Conservation (phyloP, 495 filamentous ascomycete genomes). For the Copromyces sp. region DNA sequence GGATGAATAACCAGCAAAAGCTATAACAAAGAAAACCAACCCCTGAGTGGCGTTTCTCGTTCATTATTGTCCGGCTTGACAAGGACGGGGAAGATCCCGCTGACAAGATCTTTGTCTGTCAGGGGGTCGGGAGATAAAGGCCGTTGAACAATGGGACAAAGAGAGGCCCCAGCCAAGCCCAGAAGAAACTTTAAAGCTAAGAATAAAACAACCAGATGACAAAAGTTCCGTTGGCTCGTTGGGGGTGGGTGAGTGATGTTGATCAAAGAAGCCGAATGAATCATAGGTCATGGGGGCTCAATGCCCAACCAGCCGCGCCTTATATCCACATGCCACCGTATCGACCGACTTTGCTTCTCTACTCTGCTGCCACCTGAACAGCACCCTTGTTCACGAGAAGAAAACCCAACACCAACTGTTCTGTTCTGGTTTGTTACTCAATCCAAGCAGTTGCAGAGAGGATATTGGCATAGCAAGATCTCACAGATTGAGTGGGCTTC, state of each 20-base stretch:
- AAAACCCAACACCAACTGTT: background rate
- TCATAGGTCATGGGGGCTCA: background rate
- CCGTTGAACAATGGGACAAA: background rate
- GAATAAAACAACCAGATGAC: background rate
- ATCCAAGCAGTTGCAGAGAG: background rate
- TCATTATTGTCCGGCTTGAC: background rate
- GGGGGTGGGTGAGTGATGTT: background rate
- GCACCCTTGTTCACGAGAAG: background rate
- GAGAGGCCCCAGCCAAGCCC: background rate
- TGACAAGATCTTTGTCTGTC: background rate
- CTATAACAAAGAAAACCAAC: background rate
- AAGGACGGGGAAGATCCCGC: background rate
- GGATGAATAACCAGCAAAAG: background rate
- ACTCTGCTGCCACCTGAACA: background rate
- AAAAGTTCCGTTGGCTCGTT: background rate
- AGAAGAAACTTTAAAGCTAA: background rate
- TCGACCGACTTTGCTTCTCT: background rate
- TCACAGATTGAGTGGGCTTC: background rate
- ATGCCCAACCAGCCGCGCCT: background rate
- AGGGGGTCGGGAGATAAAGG: background rate
- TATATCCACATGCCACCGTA: background rate
- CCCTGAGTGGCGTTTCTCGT: background rate
- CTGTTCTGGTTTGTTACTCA: background rate
- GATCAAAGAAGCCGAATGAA: background rate
- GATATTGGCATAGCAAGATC: background rate